A percentile compares a stretch with the other conserved stretches of the same genome.
phyloP scores from a whole-genome alignment of 2,329 filamentous ascomycete genomes.

The Ceratocystis destructans region DNA sequence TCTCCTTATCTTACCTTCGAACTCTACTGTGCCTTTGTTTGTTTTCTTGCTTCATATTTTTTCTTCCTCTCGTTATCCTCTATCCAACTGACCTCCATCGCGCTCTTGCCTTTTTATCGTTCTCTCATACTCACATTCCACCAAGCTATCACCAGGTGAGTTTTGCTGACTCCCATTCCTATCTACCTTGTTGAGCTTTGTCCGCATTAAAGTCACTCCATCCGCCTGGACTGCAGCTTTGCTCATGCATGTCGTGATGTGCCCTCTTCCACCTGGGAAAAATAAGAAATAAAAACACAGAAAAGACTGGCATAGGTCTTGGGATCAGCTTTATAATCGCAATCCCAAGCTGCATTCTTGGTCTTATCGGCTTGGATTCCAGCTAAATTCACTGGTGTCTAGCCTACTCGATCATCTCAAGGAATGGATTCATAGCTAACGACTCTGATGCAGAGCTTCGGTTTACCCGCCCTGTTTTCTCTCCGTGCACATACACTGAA shows the following conservation, averaged over 20 bases:
- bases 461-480: neutral
- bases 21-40: neutral
- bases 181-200: neutral
- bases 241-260: neutral
- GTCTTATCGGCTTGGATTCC: neutral
- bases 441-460: neutral
- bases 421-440: neutral
- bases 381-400: neutral
- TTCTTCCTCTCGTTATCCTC: conserved; percentile 3
- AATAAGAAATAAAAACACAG: neutral
- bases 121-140: neutral
- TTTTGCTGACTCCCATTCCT: neutral
- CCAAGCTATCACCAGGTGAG: neutral
- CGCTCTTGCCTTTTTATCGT: too few relatives aligned
- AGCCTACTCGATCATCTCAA: neutral
- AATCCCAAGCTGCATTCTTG: neutral
- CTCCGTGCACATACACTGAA: neutral
- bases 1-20: neutral
- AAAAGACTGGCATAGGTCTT: neutral
- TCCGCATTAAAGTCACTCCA: neutral
- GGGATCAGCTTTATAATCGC: neutral
- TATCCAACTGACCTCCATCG: neutral
- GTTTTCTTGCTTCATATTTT: conserved; percentile 9
- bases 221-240: neutral
- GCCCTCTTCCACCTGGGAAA: neutral